A percentile compares a stretch with the other conserved stretches of the same genome.
Conservation (phyloP, 2,329 filamentous ascomycete species). For the Pseudogymnoascus sp. region DNA sequence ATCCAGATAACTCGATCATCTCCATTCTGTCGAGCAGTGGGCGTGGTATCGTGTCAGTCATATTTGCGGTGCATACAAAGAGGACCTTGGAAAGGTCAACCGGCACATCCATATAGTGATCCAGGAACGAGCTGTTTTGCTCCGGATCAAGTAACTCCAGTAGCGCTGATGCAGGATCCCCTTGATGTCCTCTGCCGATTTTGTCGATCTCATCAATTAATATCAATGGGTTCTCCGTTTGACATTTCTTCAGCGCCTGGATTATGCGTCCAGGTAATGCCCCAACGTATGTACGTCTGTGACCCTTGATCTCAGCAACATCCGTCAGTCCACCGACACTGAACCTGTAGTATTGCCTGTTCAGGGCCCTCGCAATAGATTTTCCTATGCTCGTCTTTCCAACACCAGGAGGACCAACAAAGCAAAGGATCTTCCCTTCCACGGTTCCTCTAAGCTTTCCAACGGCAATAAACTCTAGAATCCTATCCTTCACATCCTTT, state of each 20-base stretch:
- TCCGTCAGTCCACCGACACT: conserved; percentile 95
- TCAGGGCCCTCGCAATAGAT: conserved; percentile 88
- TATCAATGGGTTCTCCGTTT: conserved; percentile 95
- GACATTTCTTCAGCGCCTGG: conserved; percentile 96
- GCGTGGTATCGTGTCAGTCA: conserved; percentile 95
- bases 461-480: conserved; percentile 95
- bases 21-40: conserved; percentile 96
- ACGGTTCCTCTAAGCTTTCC: conserved; percentile 95
- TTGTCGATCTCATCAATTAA: conserved; percentile 98
- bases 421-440: conserved; percentile 96
- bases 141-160: conserved; percentile 93
- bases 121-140: conserved; percentile 93
- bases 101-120: conserved; percentile 97
- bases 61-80: conserved; percentile 97
- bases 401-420: conserved; percentile 93
- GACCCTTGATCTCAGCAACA: conserved; percentile 97
- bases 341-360: conserved; percentile 96
- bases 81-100: conserved; percentile 96
- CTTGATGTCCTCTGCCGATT: conserved; percentile 92
- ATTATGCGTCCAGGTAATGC: conserved; percentile 94
- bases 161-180: conserved; percentile 88
- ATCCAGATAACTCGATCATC: conserved; percentile 90
- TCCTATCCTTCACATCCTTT: conserved; percentile 97
- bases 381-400: conserved; percentile 99
- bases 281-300: conserved; percentile 92